These are phyloP conservation scores for Pilasporangium apinafurcum DNA, from an alignment of 352 stramenopile species.

Conservation along the genomic window DNA sequence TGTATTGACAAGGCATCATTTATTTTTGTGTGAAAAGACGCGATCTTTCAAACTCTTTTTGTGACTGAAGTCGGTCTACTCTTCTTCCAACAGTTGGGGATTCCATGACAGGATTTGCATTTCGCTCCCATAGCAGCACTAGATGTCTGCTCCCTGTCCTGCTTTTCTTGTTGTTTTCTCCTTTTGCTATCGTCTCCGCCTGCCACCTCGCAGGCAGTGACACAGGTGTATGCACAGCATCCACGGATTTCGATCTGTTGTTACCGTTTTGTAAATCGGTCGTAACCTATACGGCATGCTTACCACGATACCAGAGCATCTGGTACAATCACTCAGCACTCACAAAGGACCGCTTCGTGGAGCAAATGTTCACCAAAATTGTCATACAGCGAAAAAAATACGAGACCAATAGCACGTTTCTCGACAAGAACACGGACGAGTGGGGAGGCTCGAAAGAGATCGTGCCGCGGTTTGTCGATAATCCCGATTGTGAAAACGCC, in stretches of 20 bases:
- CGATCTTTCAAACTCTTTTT: no score
- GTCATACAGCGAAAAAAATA: conserved; percentile 46
- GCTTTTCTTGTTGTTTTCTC: neutral
- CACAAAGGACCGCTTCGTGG: conserved; percentile 61
- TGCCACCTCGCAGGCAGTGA: conserved; percentile 40
- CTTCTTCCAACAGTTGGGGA: no score
- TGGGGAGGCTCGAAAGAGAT: conserved; percentile 50
- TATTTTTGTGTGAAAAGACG: no score
- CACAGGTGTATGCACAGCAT: conserved; percentile 53
- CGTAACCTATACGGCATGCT: conserved; percentile 65
- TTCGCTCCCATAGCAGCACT: neutral
- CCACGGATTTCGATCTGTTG: conserved; percentile 57
- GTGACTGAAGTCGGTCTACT: no score
- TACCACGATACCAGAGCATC: conserved; percentile 62
- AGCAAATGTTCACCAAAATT: conserved; percentile 65
- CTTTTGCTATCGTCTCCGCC: conserved; percentile 7
- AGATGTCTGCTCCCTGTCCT: neutral
- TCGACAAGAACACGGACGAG: conserved; percentile 60
- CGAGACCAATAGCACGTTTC: conserved; percentile 60
- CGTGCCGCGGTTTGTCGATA: conserved; percentile 75
- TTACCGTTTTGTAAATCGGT: conserved; percentile 67
- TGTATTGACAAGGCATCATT: no score
- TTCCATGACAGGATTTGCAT: neutral
- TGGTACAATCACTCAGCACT: conserved; percentile 77
- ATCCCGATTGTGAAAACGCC: conserved; percentile 86